phyloP scores from a whole-genome alignment of 208 protist genomes.

The Leishmania tarentolae region DNA sequence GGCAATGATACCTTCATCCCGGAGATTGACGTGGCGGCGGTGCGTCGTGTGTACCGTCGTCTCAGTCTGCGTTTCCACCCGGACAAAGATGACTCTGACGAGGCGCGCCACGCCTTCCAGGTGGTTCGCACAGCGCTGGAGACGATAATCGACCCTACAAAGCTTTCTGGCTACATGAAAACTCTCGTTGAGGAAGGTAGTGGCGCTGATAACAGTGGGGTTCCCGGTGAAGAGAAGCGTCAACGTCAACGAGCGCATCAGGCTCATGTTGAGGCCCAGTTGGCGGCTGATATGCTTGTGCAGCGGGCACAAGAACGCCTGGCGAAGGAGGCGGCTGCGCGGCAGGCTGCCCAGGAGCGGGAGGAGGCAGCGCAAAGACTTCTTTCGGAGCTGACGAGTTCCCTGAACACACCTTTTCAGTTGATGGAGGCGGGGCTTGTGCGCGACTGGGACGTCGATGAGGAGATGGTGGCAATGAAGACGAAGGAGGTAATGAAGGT shows the following conservation, averaged over 20 bases:
- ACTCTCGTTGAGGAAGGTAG: conserved; percentile 2
- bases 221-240: conserved; percentile 7
- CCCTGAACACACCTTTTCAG: conserved; percentile 61
- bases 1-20: neutral
- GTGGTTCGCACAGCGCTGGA: conserved; percentile 61
- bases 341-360: conserved; percentile 36
- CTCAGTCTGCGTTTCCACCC: conserved; percentile 82
- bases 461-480: conserved; percentile 71
- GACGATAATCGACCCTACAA: conserved; percentile 53
- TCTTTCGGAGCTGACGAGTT: conserved; percentile 60
- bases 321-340: conserved; percentile 33
- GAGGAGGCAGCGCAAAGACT: conserved; percentile 52
- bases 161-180: conserved; percentile 48
- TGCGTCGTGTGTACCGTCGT: conserved; percentile 64
- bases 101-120: conserved; percentile 69
- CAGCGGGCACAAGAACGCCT: conserved; percentile 46
- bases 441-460: conserved; percentile 76
- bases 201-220: neutral
- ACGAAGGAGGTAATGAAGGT: conserved; percentile 51
- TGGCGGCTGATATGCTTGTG: conserved; percentile 52
- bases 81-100: conserved; percentile 78
- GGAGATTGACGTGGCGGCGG: conserved; percentile 21
- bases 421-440: conserved; percentile 72
- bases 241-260: conserved; percentile 46
- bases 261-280: conserved; percentile 54